A percentile compares a stretch with the other conserved stretches of the same genome.
Conservation (phyloP, 805 yeast species). For the Kodamaea sagamina region DNA sequence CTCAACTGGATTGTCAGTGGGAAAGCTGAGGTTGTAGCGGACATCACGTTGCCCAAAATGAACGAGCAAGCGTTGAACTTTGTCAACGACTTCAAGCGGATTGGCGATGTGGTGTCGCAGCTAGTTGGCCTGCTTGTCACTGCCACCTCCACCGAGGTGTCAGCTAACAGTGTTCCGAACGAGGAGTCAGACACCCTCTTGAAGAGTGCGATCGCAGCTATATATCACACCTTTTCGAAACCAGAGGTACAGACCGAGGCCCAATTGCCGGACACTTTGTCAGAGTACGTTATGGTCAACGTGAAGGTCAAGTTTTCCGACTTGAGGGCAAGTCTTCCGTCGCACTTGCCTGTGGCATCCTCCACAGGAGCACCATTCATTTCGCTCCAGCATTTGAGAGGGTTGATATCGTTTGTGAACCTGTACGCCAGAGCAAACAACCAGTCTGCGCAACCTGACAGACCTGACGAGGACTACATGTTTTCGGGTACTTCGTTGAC, state of each 20-base stretch:
- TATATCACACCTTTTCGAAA: conserved; percentile 41
- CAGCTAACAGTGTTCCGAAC: conserved; percentile 7
- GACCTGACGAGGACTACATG: conserved; percentile 15
- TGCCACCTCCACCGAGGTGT: conserved; percentile 17
- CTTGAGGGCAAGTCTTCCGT: conserved; percentile 55
- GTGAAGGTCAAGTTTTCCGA: conserved; percentile 65
- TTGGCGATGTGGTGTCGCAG: conserved; percentile 29
- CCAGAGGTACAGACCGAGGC: conserved; percentile 14
- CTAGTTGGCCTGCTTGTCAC: conserved; percentile 29
- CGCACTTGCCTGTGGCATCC: conserved; percentile 50
- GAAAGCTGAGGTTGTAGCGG: conserved; percentile 67
- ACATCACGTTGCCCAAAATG: conserved; percentile 68
- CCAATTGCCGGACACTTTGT: conserved; percentile 10
- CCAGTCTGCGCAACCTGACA: conserved; percentile 17
- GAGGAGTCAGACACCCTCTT: conserved; percentile 23
- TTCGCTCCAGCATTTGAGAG: conserved; percentile 58
- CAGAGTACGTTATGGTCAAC: conserved; percentile 64
- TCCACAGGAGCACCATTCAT: conserved; percentile 56
- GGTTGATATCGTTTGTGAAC: conserved; percentile 63
- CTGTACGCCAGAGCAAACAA: conserved; percentile 34
- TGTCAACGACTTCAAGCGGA: conserved; percentile 22
- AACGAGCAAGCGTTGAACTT: conserved; percentile 19
- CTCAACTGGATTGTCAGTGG: conserved; percentile 77
- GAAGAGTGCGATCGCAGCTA: conserved; percentile 43
- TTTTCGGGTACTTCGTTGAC: conserved; percentile 4